A percentile compares a stretch with the other conserved stretches of the same genome.
These are phyloP conservation scores for Deinandra increscens DNA, from an alignment of 129 eudicot genomes.

Conservation along the genomic window DNA sequence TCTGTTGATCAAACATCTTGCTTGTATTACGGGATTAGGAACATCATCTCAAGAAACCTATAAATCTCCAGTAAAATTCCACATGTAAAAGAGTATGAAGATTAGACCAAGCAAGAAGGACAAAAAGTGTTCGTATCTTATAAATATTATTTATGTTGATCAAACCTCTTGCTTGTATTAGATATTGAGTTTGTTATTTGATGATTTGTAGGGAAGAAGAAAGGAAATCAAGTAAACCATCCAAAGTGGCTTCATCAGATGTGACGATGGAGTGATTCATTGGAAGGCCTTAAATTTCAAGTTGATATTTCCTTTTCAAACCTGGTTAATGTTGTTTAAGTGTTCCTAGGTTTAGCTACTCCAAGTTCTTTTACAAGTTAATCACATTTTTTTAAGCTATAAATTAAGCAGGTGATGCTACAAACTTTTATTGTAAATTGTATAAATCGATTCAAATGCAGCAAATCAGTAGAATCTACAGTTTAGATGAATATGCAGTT, in stretches of 20 bases:
- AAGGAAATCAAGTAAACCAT: conserved; percentile 33
- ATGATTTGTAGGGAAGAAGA: conserved; percentile 45
- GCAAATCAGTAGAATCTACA: too few species aligned
- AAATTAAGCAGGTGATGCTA: too few species aligned
- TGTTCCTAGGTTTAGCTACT: conserved; percentile 17
- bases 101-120: conserved; percentile 52
- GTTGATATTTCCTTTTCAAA: background rate
- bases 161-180: background rate
- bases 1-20: too few species aligned
- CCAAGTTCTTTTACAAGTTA: background rate
- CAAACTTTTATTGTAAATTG: too few species aligned
- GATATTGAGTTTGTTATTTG: background rate
- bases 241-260: conserved; percentile 42
- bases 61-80: conserved; percentile 48
- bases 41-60: conserved; percentile 42
- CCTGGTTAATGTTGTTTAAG: conserved; percentile 10
- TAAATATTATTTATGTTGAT: conserved; percentile 11
- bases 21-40: too few species aligned
- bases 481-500: too few species aligned
- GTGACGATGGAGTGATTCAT: conserved; percentile 52
- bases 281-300: background rate
- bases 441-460: too few species aligned
- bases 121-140: conserved; percentile 40
- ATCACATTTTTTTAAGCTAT: too few species aligned
- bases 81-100: conserved; percentile 69